Percentiles rank a stretch among this genome's conserved stretches.
Evolutionary conservation across 495 filamentous ascomycete genomes (phyloP).

Genomic region (Aspergillus homomorphus): DNA sequence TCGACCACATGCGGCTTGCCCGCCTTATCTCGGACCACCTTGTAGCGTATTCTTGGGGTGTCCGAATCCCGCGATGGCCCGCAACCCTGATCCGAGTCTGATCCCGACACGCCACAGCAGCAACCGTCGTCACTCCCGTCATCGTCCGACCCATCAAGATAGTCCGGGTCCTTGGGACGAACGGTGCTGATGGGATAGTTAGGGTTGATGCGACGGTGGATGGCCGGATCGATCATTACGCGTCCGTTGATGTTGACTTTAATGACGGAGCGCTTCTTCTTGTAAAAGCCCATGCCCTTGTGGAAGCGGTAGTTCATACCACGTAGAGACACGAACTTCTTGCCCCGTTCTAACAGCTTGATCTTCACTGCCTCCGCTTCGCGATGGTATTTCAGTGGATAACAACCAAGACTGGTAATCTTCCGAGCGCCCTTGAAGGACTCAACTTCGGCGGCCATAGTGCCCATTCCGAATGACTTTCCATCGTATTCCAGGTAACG

Average conservation of each 20-base stretch:
- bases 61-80: constrained; percentile 47
- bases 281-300: constrained; percentile 76
- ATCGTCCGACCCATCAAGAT: constrained; percentile 54
- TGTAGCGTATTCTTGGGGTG: constrained; percentile 58
- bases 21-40: constrained; percentile 63
- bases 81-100: constrained; percentile 37
- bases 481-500: constrained; percentile 84
- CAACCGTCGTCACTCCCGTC: constrained; percentile 41
- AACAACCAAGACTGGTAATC: constrained; percentile 74
- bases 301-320: constrained; percentile 86
- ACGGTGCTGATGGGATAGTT: constrained; percentile 83
- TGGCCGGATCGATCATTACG: constrained; percentile 87
- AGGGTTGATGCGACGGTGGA: constrained; percentile 82
- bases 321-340: constrained; percentile 73
- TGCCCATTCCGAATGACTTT: constrained; percentile 68
- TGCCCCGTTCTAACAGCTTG: constrained; percentile 77
- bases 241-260: constrained; percentile 90
- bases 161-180: constrained; percentile 71
- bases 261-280: constrained; percentile 73
- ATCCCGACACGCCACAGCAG: constrained; percentile 48
- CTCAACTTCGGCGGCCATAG: constrained; percentile 68
- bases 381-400: constrained; percentile 80
- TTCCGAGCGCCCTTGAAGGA: constrained; percentile 81
- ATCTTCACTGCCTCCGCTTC: constrained; percentile 62
- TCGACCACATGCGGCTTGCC: constrained; percentile 57